phyloP scores from a whole-genome alignment of 345 rosid species.

The Eucalyptus globulus region DNA sequence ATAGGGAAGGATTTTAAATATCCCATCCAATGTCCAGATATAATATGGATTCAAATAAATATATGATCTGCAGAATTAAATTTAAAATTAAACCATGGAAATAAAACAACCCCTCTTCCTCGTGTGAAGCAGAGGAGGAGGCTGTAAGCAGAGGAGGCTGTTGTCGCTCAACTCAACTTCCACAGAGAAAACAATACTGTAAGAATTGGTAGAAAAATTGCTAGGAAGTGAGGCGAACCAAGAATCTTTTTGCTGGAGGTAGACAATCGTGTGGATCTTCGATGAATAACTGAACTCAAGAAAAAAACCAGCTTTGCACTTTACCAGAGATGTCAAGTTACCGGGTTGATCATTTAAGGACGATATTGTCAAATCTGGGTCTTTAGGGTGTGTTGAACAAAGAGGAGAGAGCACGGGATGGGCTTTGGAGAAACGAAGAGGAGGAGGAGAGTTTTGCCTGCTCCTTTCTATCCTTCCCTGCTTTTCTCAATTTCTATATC shows the following conservation, averaged over 20 bases:
- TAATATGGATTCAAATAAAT: not conserved
- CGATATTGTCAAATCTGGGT: not conserved
- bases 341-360: not conserved
- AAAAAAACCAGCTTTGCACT: not conserved
- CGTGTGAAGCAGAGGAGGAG: not conserved
- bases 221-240: not conserved
- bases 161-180: not conserved
- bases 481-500: not conserved
- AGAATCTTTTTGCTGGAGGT: not conserved
- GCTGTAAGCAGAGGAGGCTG: not conserved
- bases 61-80: not conserved
- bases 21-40: not conserved
- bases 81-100: not conserved
- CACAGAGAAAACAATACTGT: not conserved
- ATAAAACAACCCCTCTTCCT: not conserved
- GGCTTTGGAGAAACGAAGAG: not conserved
- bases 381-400: not conserved
- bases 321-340: not conserved
- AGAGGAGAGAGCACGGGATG: not conserved
- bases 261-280: not conserved
- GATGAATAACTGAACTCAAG: not conserved
- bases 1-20: not conserved
- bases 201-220: not conserved
- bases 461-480: not conserved
- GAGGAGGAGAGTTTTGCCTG: not conserved